Evolutionary conservation across 2,329 filamentous ascomycete species (phyloP).

Genomic region (Fusarium fracticaudum): DNA sequence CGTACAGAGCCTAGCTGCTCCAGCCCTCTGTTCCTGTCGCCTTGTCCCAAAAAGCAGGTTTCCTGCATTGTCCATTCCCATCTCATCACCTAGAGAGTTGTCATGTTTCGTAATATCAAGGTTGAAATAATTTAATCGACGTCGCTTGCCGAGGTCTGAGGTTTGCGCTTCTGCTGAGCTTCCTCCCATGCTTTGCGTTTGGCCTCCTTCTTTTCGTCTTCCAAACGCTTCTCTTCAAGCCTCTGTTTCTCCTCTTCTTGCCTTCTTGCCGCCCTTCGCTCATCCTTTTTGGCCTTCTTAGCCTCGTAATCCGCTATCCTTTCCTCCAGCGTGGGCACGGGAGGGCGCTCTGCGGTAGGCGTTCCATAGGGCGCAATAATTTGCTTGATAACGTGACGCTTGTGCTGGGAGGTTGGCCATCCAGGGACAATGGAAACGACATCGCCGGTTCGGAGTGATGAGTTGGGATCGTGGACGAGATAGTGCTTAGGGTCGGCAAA

Average conservation of each 20-base stretch:
- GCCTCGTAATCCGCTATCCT: constrained; percentile 63
- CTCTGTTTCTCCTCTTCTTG: constrained; percentile 35
- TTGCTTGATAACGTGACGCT: constrained; percentile 77
- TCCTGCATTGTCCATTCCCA: not conserved
- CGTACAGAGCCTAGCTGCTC: constrained; percentile 29
- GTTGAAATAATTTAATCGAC: constrained; percentile 18
- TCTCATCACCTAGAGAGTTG: not conserved
- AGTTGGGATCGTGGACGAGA: constrained; percentile 81
- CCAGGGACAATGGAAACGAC: constrained; percentile 76
- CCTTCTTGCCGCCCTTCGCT: constrained; percentile 56
- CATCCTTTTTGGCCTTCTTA: constrained; percentile 66
- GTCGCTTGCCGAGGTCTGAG: constrained; percentile 23
- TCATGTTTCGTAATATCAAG: constrained; percentile 3
- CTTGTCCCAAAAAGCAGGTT: not conserved
- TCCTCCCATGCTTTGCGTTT: constrained; percentile 40
- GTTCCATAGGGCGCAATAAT: constrained; percentile 77
- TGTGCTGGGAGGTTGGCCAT: constrained; percentile 71
- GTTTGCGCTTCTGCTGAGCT: constrained; percentile 28
- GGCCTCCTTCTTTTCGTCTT: constrained; percentile 37
- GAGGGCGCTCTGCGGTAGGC: constrained; percentile 70
- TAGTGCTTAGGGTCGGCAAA: constrained; percentile 72
- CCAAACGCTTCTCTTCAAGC: constrained; percentile 42
- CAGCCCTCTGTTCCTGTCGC: not conserved
- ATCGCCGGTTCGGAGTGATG: constrained; percentile 78
- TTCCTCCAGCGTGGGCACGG: constrained; percentile 72